phyloP scores from a whole-genome alignment of 176 grass and related monocot species.

The Tillandsia leiboldiana region DNA sequence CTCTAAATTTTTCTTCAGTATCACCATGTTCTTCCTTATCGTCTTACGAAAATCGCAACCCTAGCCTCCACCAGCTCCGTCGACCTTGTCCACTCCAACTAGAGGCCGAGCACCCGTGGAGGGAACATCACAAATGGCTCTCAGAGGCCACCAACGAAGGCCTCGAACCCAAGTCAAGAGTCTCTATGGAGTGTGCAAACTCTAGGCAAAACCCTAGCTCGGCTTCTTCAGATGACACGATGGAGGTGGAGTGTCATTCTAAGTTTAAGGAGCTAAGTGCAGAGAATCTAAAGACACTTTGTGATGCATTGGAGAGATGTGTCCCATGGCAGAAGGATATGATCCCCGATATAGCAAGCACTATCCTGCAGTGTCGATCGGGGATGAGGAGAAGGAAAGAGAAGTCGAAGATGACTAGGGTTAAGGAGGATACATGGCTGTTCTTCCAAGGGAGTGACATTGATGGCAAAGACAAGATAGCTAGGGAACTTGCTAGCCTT shows the following conservation, averaged over 20 bases:
- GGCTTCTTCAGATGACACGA: conserved; percentile 20
- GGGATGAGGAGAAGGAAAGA: conserved; percentile 49
- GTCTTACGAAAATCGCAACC: conserved; percentile 26
- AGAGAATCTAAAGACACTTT: conserved; percentile 71
- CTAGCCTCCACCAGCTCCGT: conserved; percentile 24
- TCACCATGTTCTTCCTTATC: conserved; percentile 24
- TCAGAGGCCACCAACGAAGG: background rate
- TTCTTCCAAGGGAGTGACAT: conserved; percentile 63
- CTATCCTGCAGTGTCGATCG: conserved; percentile 58
- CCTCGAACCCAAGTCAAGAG: background rate
- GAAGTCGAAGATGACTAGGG: conserved; percentile 7
- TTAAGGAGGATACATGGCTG: conserved; percentile 51
- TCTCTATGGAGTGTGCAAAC: conserved; percentile 9
- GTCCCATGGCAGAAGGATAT: conserved; percentile 33
- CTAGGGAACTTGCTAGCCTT: conserved; percentile 53
- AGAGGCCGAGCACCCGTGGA: conserved; percentile 24
- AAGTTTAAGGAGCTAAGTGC: conserved; percentile 83
- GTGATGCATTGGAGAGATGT: conserved; percentile 41
- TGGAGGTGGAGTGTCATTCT: conserved; percentile 12
- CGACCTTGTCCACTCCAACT: conserved; percentile 28
- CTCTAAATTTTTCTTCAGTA: conserved; percentile 49
- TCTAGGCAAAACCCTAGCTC: conserved; percentile 31
- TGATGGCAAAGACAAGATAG: conserved; percentile 58
- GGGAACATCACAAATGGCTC: conserved; percentile 11
- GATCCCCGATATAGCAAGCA: conserved; percentile 51